Base-by-base conservation (phyloP, 2,329 filamentous ascomycete genomes). In the Hypoxylon sp. region DNA sequence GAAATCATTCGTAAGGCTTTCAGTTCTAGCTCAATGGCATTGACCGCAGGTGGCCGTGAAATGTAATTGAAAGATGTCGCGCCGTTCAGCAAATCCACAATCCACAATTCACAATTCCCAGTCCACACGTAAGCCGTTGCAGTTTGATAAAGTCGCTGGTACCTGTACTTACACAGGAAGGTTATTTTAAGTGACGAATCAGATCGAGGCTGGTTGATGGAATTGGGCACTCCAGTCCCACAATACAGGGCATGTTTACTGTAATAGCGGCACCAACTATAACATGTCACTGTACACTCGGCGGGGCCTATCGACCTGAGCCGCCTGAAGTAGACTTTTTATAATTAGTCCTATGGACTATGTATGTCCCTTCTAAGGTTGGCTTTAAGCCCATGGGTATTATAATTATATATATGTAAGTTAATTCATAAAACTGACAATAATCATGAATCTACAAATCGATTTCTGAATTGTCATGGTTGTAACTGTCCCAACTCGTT, bases 51-150 rank as follows among this genome's bases (percentile, higher is more conserved):
- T 60, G 28, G 25, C 9, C 52, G 30, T 60, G 48, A 50, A 62
- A 62, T 28, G 13, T 70, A 50, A 60, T 65, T 46, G n/a, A 65
- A 46, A 51, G 41, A 63, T 28, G 63, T 65, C 70, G 65, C 67
- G 69, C 60, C 60, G 61, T 63, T 60, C 57, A 68, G 46, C 36
- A 58, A 64, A 58, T 65, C 34, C 45, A 56, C 34, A 57, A 56
- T 58, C 48, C 38, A 43, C 30, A 36, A n/a, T 59, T 45, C 23
- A 43, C 30, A 36, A 10, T 59, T 45, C 23, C 64, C 21, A 69
- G 60, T 62, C 68, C 68, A 69, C 70, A 73, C 69, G 69, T 72
- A 72, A 69, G 72, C 69, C 65, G 69, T 72, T 67, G 57, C 28
- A 43, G 53, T 58, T 61, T 62, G 51, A 62, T 56, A 41, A 59